Evolutionary conservation across 2,329 filamentous ascomycete species (phyloP), one percentile per base, ranked within the genome.

Genomic region (Fusarium lyarnte): DNA sequence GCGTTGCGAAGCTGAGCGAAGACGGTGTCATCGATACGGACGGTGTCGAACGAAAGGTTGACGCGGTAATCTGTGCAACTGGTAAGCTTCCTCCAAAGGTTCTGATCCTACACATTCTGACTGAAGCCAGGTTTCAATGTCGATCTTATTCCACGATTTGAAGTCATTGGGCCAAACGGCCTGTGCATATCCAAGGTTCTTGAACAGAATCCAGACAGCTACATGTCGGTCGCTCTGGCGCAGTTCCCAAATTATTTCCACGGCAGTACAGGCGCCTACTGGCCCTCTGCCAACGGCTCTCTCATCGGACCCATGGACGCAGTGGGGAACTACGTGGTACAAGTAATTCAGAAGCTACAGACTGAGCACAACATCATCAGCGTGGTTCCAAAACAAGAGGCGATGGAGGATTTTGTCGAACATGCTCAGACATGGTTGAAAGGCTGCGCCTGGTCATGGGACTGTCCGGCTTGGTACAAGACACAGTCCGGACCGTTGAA

Each of bases 61-160:
- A 53, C 2, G 25, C 35, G 3, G 35, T 53, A 3, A 14, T 41
- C 11, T 53, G 51, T 19, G 51, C 21, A 19, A 41, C 51, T 5
- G 25, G 51, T 39, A 3, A 0, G 51, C 21, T 6, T 4, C 1
- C 7, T 29, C 2, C 17, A 3, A 36, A 11, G 5, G 5, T 9
- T 10, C 19, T 8, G 19, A 5, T 2, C 4, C 5, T 2, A 38
- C 3, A n/a, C 0, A 17, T 10, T 16, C 19, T 39, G 2, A 29
- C 16, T 3, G 13, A 23, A 0, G 3, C 6, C 1, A 53, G 51
- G 51, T 0, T 53, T 53, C 14, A 39, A 39, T 14, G 51, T 41
- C 10, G 23, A 53, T 14, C 35, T 53, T 8, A 53, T 53, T 3
- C 51, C 51, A n/a, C 35, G 51, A 10, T 53, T 39, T 6, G 35